phyloP scores from a whole-genome alignment of 2,329 filamentous ascomycete genomes.

The Lasiodiplodia citricola region DNA sequence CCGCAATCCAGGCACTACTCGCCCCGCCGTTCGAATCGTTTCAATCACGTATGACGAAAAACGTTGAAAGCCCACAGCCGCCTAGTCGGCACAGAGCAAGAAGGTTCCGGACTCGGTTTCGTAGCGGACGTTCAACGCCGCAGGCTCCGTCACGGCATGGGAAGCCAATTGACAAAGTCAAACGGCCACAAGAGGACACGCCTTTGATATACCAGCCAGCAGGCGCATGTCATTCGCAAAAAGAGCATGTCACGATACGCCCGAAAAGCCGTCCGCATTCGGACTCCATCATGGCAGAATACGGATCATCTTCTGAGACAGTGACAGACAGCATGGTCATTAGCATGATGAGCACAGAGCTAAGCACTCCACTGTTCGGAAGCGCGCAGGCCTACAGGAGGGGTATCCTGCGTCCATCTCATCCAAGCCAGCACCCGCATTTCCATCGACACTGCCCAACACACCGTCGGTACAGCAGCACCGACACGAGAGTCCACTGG shows the following conservation, averaged over 20 bases:
- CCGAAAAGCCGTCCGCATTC: too few species aligned
- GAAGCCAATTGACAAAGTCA: background rate
- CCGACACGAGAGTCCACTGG: too few species aligned
- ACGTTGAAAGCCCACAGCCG: background rate
- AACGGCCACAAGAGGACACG: background rate
- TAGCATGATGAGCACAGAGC: background rate
- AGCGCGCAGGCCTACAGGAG: background rate
- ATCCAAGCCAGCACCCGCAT: background rate
- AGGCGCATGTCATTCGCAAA: too few species aligned
- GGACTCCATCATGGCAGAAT: background rate
- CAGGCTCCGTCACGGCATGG: background rate
- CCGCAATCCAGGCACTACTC: background rate
- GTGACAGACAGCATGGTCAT: background rate
- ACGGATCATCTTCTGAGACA: background rate
- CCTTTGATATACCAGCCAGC: background rate
- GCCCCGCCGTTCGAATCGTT: background rate
- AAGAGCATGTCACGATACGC: too few species aligned
- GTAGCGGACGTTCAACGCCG: background rate
- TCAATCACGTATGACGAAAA: background rate
- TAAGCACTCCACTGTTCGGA: background rate
- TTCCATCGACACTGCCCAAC: background rate
- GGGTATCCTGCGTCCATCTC: too few species aligned
- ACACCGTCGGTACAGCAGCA: background rate
- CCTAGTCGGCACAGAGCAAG: background rate
- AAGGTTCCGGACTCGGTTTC: background rate